Evolutionary conservation across 78 protist genomes (phyloP).

Genomic region (Dictyostelium capitatum): DNA sequence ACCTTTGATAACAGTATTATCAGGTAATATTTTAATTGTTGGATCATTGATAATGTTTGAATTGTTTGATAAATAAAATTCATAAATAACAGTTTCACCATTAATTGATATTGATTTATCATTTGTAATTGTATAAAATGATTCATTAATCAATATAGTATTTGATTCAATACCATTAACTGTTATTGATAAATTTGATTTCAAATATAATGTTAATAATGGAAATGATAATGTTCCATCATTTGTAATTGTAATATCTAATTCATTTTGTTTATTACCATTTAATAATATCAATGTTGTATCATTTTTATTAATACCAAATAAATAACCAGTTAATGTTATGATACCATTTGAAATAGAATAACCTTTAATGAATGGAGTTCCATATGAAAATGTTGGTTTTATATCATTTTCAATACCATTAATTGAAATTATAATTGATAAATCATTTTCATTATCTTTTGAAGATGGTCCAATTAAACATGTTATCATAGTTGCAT

Average conservation of each 20-base stretch:
- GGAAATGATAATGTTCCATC: neutral
- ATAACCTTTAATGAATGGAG: neutral
- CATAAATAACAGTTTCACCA: neutral
- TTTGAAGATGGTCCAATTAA: too few species aligned
- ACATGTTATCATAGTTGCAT: neutral
- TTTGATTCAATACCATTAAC: neutral
- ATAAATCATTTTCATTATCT: neutral
- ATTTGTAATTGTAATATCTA: neutral
- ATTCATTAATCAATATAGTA: neutral
- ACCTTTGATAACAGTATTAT: too few species aligned
- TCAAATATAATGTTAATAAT: too few species aligned
- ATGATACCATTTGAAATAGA: neutral
- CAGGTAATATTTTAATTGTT: too few species aligned
- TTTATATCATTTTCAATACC: neutral
- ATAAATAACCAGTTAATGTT: neutral
- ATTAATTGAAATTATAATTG: neutral
- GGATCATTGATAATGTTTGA: neutral
- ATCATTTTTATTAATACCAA: neutral
- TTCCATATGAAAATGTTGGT: neutral
- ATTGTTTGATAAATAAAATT: neutral
- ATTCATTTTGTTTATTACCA: neutral
- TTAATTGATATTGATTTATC: neutral
- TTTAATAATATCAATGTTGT: neutral
- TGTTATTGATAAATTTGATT: neutral
- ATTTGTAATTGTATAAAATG: neutral